phyloP scores from a whole-genome alignment of 2,329 filamentous ascomycete genomes.

The Pseudogymnoascus pannorum region DNA sequence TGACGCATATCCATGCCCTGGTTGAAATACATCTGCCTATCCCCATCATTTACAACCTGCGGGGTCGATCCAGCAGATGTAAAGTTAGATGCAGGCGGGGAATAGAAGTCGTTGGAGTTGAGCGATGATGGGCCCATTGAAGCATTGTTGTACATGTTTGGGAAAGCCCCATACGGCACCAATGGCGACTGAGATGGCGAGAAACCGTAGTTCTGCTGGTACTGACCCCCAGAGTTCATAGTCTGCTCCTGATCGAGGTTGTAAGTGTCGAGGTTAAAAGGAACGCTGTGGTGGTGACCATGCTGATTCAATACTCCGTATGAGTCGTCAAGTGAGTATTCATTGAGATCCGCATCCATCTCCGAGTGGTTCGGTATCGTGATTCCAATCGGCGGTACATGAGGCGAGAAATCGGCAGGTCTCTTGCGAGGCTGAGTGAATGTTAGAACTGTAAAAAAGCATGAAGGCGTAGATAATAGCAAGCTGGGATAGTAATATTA shows the following conservation, averaged over 20 bases:
- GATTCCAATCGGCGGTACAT: conserved; percentile 57
- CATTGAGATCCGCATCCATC: conserved; percentile 51
- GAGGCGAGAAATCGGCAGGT: conserved; percentile 64
- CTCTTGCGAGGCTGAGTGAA: conserved; percentile 48
- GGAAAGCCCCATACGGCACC: conserved; percentile 52
- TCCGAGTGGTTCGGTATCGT: conserved; percentile 57
- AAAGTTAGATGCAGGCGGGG: conserved; percentile 62
- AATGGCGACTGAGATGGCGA: conserved; percentile 65
- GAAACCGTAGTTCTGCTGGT: conserved; percentile 62
- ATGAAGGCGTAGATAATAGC: neutral
- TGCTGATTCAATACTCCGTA: conserved; percentile 28
- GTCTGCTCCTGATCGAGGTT: conserved; percentile 51
- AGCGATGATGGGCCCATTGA: conserved; percentile 56
- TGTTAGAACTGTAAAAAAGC: conserved; percentile 18
- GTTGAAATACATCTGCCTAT: conserved; percentile 55
- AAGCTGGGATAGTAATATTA: neutral
- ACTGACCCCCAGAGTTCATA: conserved; percentile 59
- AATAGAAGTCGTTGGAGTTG: conserved; percentile 63
- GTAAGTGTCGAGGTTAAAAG: conserved; percentile 51
- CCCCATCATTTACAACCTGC: conserved; percentile 56
- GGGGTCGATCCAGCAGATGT: conserved; percentile 64
- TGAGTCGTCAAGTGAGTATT: conserved; percentile 57
- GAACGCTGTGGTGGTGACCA: conserved; percentile 38
- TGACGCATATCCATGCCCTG: conserved; percentile 39
- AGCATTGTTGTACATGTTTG: conserved; percentile 52